Evolutionary conservation across 2,329 filamentous ascomycete species (phyloP).

Genomic region (Monilinia fructigena): DNA sequence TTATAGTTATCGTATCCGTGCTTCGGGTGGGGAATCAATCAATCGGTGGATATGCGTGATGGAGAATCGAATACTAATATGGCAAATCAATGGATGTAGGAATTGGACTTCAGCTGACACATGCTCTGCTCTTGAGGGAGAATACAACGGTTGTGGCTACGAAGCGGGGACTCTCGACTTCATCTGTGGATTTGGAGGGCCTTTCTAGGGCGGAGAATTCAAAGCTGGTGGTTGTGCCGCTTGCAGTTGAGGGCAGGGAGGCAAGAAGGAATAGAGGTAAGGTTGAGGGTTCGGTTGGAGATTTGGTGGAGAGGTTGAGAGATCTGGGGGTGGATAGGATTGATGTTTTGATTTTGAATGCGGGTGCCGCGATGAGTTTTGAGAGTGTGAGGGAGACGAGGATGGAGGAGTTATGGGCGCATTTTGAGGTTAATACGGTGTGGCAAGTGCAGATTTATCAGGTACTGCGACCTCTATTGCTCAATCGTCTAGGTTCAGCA

Average conservation of each 20-base stretch:
- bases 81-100: conserved; percentile 23
- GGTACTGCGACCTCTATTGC: conserved; percentile 44
- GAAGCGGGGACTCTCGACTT: conserved; percentile 38
- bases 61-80: neutral
- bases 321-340: conserved; percentile 43
- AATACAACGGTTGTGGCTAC: conserved; percentile 45
- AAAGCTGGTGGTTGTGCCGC: neutral
- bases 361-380: conserved; percentile 44
- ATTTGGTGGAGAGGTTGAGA: neutral
- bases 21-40: neutral
- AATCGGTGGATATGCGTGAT: too few species aligned
- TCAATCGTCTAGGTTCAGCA: neutral
- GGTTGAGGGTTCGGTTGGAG: neutral
- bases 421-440: conserved; percentile 48
- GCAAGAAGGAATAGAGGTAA: fast-evolving
- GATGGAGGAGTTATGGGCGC: conserved; percentile 41
- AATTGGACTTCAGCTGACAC: conserved; percentile 40
- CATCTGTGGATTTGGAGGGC: conserved; percentile 14
- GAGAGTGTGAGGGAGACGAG: conserved; percentile 37
- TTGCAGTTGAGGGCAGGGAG: neutral
- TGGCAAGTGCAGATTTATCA: conserved; percentile 48
- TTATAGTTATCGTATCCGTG: conserved; percentile 12
- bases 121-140: conserved; percentile 42
- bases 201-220: neutral
- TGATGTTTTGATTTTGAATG: conserved; percentile 53